Evolutionary conservation across 257 asterid species (phyloP), one percentile per base, ranked within the genome.

Genomic region (Buddleja alternifolia): DNA sequence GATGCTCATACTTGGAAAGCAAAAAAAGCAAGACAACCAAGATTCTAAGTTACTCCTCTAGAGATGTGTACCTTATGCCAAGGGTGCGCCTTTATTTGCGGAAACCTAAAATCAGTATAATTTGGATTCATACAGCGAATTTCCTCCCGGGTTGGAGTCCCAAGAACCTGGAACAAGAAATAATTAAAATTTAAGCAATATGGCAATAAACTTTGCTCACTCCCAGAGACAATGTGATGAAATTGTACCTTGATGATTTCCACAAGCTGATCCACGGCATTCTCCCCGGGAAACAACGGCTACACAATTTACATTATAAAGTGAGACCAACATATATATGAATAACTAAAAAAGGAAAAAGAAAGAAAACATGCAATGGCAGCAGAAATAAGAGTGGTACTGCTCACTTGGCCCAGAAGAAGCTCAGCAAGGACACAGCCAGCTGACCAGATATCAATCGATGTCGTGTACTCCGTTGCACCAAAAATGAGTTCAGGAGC

Each of bases 201-300:
- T 42, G 20, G 25, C 54, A 44, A 67, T 21, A 29, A 29, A 29
- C 5, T 29, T 1, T 29, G 29, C 7, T 60, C 47, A 66, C 37
- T 40, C 42, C 40, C 65, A 53, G 23, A 58, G 16, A 67, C 12
- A 64, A 53, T 29, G n/a, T n/a, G 36, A 74, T 36, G 42, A 55
- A 53, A 58, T 51, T 19, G 47, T 76, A 92, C 98, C 96, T 89
- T 92, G 73, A 92, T 92, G 67, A 92, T 90, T 81, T 92, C 96
- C 77, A 92, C 98, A 70, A 92, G 90, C 79, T 92, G 98, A 66
- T 87, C 98, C n/a, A 92, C 98, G 15, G 96, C 98, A 79, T 92
- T 92, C 80, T 89, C 96, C 66, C 98, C 98, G 21, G 98, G 98
- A 80, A 92, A 92, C 75, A 92, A 81, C 68, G 96, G 98, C 98